These are phyloP conservation scores for Neurospora africana DNA, from an alignment of 495 filamentous ascomycete species.

Conservation along the genomic window DNA sequence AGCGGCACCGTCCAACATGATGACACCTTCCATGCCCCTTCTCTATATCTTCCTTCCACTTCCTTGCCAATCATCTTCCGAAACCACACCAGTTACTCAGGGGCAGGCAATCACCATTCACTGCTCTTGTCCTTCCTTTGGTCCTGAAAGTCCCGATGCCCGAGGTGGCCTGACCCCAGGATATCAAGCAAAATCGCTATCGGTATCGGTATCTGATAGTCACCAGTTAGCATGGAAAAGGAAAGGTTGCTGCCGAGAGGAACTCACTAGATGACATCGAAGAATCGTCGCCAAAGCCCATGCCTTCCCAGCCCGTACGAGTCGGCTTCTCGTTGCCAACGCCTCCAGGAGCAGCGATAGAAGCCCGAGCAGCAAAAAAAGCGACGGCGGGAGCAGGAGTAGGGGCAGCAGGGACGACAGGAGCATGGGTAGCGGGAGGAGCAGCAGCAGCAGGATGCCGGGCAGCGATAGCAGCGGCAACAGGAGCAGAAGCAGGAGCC, in stretches of 20 bases:
- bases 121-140: background rate
- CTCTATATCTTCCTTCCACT: background rate
- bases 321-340: background rate
- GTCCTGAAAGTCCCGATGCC: background rate
- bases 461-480: background rate
- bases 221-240: background rate
- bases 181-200: background rate
- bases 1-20: background rate
- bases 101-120: background rate
- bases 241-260: background rate
- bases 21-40: background rate
- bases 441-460: background rate
- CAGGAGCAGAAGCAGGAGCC: too few species aligned
- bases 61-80: background rate
- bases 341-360: background rate
- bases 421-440: background rate
- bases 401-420: background rate
- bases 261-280: background rate
- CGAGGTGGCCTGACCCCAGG: background rate
- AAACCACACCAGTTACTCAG: background rate
- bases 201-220: background rate
- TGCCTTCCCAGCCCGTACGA: background rate
- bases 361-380: background rate
- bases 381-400: background rate
- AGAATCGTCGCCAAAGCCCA: background rate